Evolutionary conservation across 2,329 filamentous ascomycete genomes (phyloP), one percentile per base, ranked within the genome.

Genomic region (Colletotrichum sidae): DNA sequence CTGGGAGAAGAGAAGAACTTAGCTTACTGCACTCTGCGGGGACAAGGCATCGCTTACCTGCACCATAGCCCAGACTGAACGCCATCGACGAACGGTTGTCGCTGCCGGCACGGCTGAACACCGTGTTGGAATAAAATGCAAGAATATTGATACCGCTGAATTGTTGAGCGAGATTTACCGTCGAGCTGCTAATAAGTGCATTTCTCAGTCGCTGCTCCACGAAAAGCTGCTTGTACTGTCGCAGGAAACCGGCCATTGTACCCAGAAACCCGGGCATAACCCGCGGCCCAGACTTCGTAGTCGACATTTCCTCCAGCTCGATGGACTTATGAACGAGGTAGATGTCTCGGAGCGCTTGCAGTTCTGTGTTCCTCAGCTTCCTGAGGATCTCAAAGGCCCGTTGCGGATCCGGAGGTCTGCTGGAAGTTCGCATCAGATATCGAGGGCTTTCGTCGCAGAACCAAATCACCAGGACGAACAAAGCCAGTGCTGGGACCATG

Each of bases 51-150:
- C 25, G 25, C 25, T 25, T 25, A 25, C 25, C 25, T 25, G 76
- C 76, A 0, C 79, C 80, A 72, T 60, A 74, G 72, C 72, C 76
- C 1, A 76, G 57, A 47, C 75, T 77, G 53, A 75, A 76, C 3
- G 70, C 45, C 72, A 78, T 76, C 11, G 76, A 69, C 4, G n/a
- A 46, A 4, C 64, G 34, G 12, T 51, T 57, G 34, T 59, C 17
- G n/a, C 50, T 57, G n/a, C 72, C 69, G n/a, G 67, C 62, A n/a
- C 68, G 49, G 38, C 55, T 74, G 37, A 71, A 72, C 7, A 74
- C 67, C 6, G 66, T 73, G 39, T 71, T 71, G 1, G 79, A 82
- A 67, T 83, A 83, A 55, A 83, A 83, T 0, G 80, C 80, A 4
- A 81, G 72, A 0, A 83, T 73, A 15, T 80, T 81, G 60, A 78